A percentile compares a stretch with the other conserved stretches of the same genome.
Conservation (phyloP, 2,329 filamentous ascomycete species). For the Ascochyta viciae-villosae region DNA sequence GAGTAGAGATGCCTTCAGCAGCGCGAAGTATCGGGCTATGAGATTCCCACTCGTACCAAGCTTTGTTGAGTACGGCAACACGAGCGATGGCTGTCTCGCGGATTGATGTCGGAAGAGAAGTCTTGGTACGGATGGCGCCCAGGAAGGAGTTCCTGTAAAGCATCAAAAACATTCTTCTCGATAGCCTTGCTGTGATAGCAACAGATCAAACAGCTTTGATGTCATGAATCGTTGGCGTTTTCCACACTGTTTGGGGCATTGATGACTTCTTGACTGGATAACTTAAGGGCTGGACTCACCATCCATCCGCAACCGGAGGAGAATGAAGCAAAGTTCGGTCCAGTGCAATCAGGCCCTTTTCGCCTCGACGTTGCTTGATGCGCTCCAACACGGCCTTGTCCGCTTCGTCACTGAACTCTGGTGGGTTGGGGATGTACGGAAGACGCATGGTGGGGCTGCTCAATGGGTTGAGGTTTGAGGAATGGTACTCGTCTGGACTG, state of each 20-base stretch:
- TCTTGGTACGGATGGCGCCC: conserved; percentile 62
- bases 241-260: not conserved
- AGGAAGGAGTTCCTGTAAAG: conserved; percentile 60
- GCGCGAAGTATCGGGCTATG: conserved; percentile 70
- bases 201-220: not conserved
- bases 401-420: conserved; percentile 53
- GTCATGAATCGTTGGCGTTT: not conserved
- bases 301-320: conserved; percentile 63
- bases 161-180: not conserved
- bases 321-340: conserved; percentile 63
- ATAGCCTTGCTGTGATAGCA: not conserved
- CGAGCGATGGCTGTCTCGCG: conserved; percentile 82
- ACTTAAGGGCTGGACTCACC: conserved; percentile 39
- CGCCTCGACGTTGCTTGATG: conserved; percentile 59
- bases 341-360: conserved; percentile 58
- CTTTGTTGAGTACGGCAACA: conserved; percentile 79
- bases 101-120: conserved; percentile 58
- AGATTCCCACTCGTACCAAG: conserved; percentile 85
- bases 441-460: conserved; percentile 56
- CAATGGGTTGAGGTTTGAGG: not conserved
- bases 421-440: conserved; percentile 60
- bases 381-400: conserved; percentile 60
- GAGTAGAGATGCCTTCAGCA: conserved; percentile 58
- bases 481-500: not conserved
- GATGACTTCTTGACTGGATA: not conserved